A percentile compares a stretch with the other conserved stretches of the same genome.
phyloP scores from a whole-genome alignment of 371 early-diverging fungal genomes.

The Dichotomocladium elegans region DNA sequence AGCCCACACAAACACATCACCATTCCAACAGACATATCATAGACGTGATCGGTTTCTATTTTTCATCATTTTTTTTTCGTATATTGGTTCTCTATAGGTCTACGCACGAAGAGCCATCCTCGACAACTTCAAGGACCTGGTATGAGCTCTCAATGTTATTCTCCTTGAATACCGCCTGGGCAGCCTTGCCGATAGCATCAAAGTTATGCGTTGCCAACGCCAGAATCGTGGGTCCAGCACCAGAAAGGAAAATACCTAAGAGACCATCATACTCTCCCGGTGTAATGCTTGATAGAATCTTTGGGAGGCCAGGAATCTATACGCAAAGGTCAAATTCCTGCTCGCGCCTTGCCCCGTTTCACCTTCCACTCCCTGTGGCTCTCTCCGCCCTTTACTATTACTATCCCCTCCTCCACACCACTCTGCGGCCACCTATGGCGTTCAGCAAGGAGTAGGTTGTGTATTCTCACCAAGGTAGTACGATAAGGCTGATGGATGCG shows the following conservation, averaged over 20 bases:
- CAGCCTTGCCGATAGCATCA: slow-evolving; percentile 67
- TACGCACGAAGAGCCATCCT: slow-evolving; percentile 59
- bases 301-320: slow-evolving; percentile 86
- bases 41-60: background rate
- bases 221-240: slow-evolving; percentile 95
- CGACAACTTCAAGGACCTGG: slow-evolving; percentile 72
- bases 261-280: slow-evolving; percentile 78
- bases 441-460: background rate
- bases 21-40: too few relatives aligned
- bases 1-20: too few relatives aligned
- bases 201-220: slow-evolving; percentile 78
- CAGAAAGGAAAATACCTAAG: slow-evolving; percentile 89
- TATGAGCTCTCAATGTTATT: slow-evolving; percentile 65
- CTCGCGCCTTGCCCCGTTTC: background rate
- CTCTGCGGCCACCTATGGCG: too few relatives aligned
- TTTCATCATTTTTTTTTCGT: background rate
- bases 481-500: slow-evolving; percentile 93
- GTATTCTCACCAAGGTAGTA: slow-evolving; percentile 66
- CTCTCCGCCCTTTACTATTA: background rate
- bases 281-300: slow-evolving; percentile 71
- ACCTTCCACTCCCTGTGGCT: too few relatives aligned
- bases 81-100: slow-evolving; percentile 8
- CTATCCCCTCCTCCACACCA: background rate
- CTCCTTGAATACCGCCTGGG: slow-evolving; percentile 61
- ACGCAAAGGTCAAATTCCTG: background rate